Evolutionary conservation across 495 filamentous ascomycete genomes (phyloP).

Genomic region (Xylaria telfairii): DNA sequence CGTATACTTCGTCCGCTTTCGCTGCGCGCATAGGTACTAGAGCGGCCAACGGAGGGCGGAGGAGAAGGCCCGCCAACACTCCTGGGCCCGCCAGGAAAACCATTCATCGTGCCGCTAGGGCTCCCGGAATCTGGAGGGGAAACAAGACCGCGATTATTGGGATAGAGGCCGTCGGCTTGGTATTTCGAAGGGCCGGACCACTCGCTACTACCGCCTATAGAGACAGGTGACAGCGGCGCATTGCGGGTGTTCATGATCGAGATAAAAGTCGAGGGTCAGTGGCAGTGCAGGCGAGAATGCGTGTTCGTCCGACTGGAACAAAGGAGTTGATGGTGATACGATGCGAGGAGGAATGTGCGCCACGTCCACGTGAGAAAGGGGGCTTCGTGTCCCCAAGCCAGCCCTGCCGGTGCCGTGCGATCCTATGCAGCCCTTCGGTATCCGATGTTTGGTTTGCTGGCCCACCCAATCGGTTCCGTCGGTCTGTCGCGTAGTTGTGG

Average conservation of each 20-base stretch:
- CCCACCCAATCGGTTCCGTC: not conserved
- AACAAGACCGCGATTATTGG: constrained; percentile 65
- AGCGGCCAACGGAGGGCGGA: constrained; percentile 83
- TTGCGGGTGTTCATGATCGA: constrained; percentile 55
- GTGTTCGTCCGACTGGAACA: not conserved
- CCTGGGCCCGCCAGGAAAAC: constrained; percentile 57
- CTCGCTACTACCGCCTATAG: constrained; percentile 79
- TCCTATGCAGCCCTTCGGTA: constrained; percentile 27
- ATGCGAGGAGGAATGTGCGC: constrained; percentile 28
- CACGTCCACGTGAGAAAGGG: constrained; percentile 35
- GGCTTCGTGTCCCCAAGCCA: constrained; percentile 30
- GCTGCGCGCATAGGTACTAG: constrained; percentile 68
- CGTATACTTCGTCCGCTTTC: constrained; percentile 62
- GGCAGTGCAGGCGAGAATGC: not conserved
- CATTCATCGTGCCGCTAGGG: constrained; percentile 65
- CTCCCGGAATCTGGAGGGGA: constrained; percentile 74
- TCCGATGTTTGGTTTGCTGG: constrained; percentile 5
- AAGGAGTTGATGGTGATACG: constrained; percentile 22
- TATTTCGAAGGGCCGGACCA: constrained; percentile 85
- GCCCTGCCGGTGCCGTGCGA: constrained; percentile 28
- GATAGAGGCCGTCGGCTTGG: constrained; percentile 61
- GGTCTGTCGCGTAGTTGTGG: not conserved
- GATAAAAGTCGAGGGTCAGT: constrained; percentile 23
- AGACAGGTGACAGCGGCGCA: constrained; percentile 82
- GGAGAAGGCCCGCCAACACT: constrained; percentile 75